Evolutionary conservation across 257 asterid species (phyloP).

Genomic region (Voacanga thouarsii): DNA sequence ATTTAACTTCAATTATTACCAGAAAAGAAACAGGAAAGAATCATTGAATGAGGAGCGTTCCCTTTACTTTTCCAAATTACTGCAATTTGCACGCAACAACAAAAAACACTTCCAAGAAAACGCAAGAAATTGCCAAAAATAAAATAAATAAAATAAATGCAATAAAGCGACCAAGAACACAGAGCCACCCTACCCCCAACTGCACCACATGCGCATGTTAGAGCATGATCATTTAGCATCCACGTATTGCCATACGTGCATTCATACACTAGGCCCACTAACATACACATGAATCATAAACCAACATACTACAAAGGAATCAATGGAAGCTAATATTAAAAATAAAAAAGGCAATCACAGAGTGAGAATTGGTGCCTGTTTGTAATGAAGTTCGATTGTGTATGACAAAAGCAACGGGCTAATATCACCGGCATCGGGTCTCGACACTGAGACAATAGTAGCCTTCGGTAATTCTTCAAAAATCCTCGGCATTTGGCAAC

Average conservation of each 20-base stretch:
- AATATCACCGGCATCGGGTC: conserved; percentile 77
- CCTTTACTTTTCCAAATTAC: background rate
- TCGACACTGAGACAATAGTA: conserved; percentile 59
- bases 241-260: background rate
- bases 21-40: background rate
- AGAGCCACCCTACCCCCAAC: background rate
- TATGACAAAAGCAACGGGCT: conserved; percentile 86
- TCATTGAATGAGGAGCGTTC: background rate
- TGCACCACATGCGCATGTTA: background rate
- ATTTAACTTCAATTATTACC: background rate
- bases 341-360: background rate
- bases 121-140: background rate
- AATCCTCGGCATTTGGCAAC: conserved; percentile 41
- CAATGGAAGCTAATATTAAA: background rate
- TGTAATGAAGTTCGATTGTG: conserved; percentile 76
- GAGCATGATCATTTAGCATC: background rate
- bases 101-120: background rate
- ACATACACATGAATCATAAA: background rate
- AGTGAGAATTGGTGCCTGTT: conserved; percentile 44
- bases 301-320: no score
- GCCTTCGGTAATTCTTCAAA: conserved; percentile 87
- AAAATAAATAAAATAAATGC: background rate
- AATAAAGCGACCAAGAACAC: background rate
- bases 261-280: background rate
- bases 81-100: background rate